Percentiles rank a stretch among this genome's conserved stretches.
Conservation (phyloP, 2,329 filamentous ascomycete genomes). For the Paracamarosporium sp. region DNA sequence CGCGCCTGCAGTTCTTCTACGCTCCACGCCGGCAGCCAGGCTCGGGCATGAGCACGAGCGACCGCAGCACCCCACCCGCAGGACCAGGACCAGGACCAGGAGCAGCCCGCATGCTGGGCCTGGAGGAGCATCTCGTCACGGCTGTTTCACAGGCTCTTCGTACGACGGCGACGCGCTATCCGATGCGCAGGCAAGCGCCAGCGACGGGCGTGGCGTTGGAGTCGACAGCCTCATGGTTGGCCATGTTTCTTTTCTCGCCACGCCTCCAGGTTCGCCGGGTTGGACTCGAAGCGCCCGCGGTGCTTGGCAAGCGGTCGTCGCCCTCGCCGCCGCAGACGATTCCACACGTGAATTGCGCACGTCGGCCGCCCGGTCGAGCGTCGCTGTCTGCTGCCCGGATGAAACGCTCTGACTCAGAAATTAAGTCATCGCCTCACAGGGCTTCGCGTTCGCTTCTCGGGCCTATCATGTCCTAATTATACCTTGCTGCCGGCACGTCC, state of each 20-base stretch:
- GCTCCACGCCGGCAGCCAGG: background rate
- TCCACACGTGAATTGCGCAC: background rate
- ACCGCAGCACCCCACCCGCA: background rate
- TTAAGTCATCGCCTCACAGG: slow-evolving; percentile 4
- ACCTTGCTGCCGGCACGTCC: slow-evolving; percentile 11
- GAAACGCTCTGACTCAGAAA: slow-evolving; percentile 23
- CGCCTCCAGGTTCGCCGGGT: no score
- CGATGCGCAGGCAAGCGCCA: background rate
- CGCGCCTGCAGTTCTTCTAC: background rate
- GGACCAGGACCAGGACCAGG: no score
- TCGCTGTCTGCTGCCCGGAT: slow-evolving; percentile 6
- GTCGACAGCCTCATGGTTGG: slow-evolving; percentile 4
- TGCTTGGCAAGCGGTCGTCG: background rate
- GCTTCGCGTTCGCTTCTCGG: slow-evolving; percentile 15
- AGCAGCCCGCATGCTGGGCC: background rate
- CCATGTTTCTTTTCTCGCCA: slow-evolving; percentile 14
- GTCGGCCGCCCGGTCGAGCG: background rate
- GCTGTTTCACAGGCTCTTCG: background rate
- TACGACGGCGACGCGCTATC: background rate
- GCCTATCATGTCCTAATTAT: slow-evolving; percentile 21
- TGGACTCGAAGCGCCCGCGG: no score
- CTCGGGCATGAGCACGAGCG: slow-evolving; percentile 2
- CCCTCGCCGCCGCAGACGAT: background rate
- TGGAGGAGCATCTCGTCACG: background rate
- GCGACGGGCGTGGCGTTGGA: background rate